Evolutionary conservation across 2,329 filamentous ascomycete genomes (phyloP).

Genomic region (Cryphonectria parasitica): DNA sequence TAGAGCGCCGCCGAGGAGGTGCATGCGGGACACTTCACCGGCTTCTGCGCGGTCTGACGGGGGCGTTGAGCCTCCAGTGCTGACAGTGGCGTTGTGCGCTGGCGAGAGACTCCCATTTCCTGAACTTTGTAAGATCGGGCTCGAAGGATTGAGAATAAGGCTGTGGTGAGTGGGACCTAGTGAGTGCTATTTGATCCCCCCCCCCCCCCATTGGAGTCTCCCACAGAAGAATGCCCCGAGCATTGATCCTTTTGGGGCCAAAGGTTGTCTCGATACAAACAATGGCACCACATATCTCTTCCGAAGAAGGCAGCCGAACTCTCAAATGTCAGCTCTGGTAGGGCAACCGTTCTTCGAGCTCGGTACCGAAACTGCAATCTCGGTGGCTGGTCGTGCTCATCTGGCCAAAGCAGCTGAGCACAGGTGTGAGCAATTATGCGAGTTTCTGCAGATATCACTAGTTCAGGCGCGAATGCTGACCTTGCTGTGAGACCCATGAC

Average conservation of each 20-base stretch:
- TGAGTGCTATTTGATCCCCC: background rate
- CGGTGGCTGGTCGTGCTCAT: background rate
- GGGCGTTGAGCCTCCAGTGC: background rate
- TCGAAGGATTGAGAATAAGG: background rate
- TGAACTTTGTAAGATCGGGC: too few relatives aligned
- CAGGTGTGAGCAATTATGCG: background rate
- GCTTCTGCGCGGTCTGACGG: background rate
- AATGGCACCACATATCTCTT: background rate
- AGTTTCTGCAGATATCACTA: background rate
- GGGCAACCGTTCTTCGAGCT: background rate
- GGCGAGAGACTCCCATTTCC: background rate
- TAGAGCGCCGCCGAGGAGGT: too few relatives aligned
- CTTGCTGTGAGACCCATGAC: background rate
- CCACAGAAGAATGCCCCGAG: background rate
- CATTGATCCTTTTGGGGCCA: background rate
- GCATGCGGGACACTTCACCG: background rate
- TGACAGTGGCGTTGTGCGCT: background rate
- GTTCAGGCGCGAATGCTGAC: background rate
- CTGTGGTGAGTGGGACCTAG: background rate
- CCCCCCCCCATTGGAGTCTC: background rate
- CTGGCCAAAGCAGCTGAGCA: background rate
- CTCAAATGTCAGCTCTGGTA: background rate
- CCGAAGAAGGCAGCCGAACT: background rate
- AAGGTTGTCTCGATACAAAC: background rate
- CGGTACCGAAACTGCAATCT: background rate